Conservation (phyloP, 345 rosid species). For the Aethionema arabicum region DNA sequence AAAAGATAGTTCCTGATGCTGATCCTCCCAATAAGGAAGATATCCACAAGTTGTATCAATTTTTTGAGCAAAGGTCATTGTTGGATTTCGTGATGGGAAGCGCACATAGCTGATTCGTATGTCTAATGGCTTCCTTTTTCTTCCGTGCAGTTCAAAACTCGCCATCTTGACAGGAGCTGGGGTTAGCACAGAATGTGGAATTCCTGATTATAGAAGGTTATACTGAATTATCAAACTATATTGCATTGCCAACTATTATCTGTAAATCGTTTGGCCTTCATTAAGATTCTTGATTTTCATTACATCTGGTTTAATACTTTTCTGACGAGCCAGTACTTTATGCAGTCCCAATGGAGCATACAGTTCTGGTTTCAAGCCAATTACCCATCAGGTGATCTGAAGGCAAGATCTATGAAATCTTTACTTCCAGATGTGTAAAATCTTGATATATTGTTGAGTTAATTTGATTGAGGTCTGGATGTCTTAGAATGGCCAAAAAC, state of each 20-base stretch:
- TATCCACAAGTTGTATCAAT: constrained; percentile 51
- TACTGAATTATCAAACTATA: too few species aligned
- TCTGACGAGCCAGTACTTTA: neutral
- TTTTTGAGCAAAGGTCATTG: constrained; percentile 67
- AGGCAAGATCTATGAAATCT: constrained; percentile 49
- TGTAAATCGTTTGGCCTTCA: neutral
- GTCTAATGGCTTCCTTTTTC: constrained; percentile 6
- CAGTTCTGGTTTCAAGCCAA: constrained; percentile 92
- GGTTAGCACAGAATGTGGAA: constrained; percentile 89
- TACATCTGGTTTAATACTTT: neutral
- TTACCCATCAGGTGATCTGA: constrained; percentile 94
- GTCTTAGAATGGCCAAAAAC: neutral
- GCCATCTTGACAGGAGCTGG: constrained; percentile 91
- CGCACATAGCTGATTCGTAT: neutral
- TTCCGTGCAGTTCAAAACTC: constrained; percentile 56
- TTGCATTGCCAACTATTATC: neutral
- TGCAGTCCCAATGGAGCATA: constrained; percentile 98
- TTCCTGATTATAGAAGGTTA: constrained; percentile 97
- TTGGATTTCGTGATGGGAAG: neutral
- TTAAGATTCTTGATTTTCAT: constrained; percentile 10
- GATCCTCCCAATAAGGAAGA: constrained; percentile 71
- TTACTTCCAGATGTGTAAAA: constrained; percentile 9
- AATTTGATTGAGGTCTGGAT: neutral
- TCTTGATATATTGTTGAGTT: neutral
- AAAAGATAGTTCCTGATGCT: constrained; percentile 70